Evolutionary conservation across 768 basidiomycete species (phyloP), one percentile per base, ranked within the genome.

Genomic region (Xerocomellus amylosporus): DNA sequence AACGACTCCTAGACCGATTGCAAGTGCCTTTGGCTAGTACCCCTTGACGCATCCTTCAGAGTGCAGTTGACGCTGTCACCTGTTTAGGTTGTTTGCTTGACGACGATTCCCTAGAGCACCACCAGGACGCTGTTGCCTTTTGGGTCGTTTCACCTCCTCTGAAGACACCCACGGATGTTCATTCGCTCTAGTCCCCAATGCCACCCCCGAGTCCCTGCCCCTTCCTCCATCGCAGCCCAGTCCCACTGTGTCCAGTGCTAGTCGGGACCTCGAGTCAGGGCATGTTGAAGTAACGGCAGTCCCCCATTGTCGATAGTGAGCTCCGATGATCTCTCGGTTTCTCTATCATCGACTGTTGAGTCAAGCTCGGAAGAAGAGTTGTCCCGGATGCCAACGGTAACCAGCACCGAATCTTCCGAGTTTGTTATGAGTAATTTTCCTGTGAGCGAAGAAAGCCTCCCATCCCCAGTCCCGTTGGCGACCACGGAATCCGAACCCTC

Each of bases 351-450:
- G 12, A 74, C 64, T 19, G 71, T 60, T 0, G 70, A 74, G 34
- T 64, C 65, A 10, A 69, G 69, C 12, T 67, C 70, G n/a, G 65
- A 64, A 36, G 67, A 69, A 8, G 62, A 67, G 13, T 62, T 65
- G n/a, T 61, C 64, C 8, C 59, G 66, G n/a, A 59, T 70, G 9
- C 75, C 74, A 10, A 74, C 75, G 0, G 63, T 78, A 3, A 74
- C 75, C 26, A 77, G 72, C 44, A 59, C 78, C 0, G 74, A 78
- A 36, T 72, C 78, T 4, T 79, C 78, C 50, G 70, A 60, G 58
- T 64, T 60, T 36, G 60, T 51, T 26, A 58, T 64, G 60, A 61
- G 56, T 20, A 68, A 60, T 59, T 56, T 66, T 53, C 67, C 60
- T 39, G 57, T 50, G 30, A 71, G 71, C 48, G 69, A 61, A 70